Evolutionary conservation across 805 yeast species (phyloP).

Genomic region (Wickerhamomyces subpelliculosus): DNA sequence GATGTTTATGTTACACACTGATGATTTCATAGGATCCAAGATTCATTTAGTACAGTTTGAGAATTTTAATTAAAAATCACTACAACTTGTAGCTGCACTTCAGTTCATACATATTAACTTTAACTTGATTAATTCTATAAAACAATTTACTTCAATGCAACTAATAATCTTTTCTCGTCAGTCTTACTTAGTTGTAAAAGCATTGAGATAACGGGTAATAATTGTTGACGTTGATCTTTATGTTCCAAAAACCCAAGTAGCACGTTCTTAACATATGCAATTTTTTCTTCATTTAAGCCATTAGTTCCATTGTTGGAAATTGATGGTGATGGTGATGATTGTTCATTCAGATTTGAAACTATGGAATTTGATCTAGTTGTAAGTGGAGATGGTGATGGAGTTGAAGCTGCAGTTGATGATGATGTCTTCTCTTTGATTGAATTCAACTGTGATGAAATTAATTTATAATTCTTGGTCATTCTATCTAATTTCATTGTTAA

Average conservation of each 20-base stretch:
- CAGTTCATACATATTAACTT: too few relatives aligned
- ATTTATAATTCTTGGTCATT: slow-evolving; percentile 61
- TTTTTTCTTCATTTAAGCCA: slow-evolving; percentile 32
- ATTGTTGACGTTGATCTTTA: slow-evolving; percentile 80
- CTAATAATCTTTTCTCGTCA: slow-evolving; percentile 69
- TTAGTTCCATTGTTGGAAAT: slow-evolving; percentile 1
- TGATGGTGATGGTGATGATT: background rate
- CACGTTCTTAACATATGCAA: slow-evolving; percentile 83
- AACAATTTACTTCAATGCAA: slow-evolving; percentile 13
- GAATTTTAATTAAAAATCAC: too few relatives aligned
- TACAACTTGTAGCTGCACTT: too few relatives aligned
- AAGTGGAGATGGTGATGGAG: slow-evolving; percentile 18
- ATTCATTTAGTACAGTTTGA: too few relatives aligned
- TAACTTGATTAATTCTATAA: too few relatives aligned
- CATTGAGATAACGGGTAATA: slow-evolving; percentile 80
- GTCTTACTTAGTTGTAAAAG: slow-evolving; percentile 58
- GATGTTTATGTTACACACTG: too few relatives aligned
- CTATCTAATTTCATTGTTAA: slow-evolving; percentile 60
- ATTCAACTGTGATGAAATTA: slow-evolving; percentile 52
- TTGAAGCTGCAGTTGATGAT: slow-evolving; percentile 5
- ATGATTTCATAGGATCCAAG: too few relatives aligned
- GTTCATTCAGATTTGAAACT: slow-evolving; percentile 17
- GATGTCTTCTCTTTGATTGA: slow-evolving; percentile 30
- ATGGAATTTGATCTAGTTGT: slow-evolving; percentile 32
- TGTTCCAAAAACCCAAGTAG: slow-evolving; percentile 88